Evolutionary conservation across 352 stramenopile genomes (phyloP).

Genomic region (Globisporangium yorkense): DNA sequence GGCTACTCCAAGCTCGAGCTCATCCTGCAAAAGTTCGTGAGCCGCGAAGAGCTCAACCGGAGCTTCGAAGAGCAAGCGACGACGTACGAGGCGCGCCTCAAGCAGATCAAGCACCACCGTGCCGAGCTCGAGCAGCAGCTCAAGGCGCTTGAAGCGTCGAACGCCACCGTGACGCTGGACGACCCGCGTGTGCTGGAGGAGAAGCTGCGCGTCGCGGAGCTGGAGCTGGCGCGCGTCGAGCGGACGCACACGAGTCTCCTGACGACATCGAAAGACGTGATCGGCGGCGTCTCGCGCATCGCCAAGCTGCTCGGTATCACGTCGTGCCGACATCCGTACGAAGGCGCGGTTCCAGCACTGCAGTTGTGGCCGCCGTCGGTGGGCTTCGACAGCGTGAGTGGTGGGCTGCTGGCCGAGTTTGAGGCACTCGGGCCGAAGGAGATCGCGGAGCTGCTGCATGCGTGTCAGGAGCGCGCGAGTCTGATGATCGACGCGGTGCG

Average conservation of each 20-base stretch:
- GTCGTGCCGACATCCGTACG: conserved; percentile 48
- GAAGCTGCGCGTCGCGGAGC: conserved; percentile 59
- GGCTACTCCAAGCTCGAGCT: conserved; percentile 72
- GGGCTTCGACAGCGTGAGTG: conserved; percentile 38
- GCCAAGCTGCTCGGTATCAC: conserved; percentile 75
- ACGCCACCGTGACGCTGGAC: conserved; percentile 36
- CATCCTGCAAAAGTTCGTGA: conserved; percentile 76
- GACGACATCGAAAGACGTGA: conserved; percentile 73
- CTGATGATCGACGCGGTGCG: conserved; percentile 70
- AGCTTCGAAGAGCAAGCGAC: conserved; percentile 82
- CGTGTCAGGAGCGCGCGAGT: conserved; percentile 64
- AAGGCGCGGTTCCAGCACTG: conserved; percentile 50
- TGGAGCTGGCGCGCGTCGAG: conserved; percentile 58
- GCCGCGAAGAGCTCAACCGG: conserved; percentile 66
- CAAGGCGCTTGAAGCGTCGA: conserved; percentile 55
- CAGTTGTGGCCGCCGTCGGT: conserved; percentile 58
- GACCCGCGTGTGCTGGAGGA: conserved; percentile 69
- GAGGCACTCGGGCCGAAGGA: conserved; percentile 56
- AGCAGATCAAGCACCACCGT: conserved; percentile 77
- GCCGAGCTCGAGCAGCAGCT: conserved; percentile 68
- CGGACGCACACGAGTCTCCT: conserved; percentile 60
- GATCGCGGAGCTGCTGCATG: conserved; percentile 57
- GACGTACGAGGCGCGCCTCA: conserved; percentile 70
- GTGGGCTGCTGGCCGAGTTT: conserved; percentile 53
- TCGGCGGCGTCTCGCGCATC: conserved; percentile 54